Percentiles rank a stretch among this genome's conserved stretches.
These are phyloP conservation scores for Naganishia liquefaciens DNA, from an alignment of 1,284 basidiomycete species.

Conservation along the genomic window DNA sequence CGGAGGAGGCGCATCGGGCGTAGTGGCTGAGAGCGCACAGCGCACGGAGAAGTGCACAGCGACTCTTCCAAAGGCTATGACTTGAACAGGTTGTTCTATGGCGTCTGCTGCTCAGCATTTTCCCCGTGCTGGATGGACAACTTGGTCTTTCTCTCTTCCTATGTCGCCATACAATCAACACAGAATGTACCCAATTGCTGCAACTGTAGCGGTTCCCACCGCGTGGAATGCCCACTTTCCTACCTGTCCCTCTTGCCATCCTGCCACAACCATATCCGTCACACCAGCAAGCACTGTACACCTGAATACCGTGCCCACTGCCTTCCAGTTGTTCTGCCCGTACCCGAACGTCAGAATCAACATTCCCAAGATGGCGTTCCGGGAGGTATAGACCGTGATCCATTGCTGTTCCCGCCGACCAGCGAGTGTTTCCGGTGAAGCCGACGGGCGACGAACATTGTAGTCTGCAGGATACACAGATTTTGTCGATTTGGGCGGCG, in stretches of 20 bases:
- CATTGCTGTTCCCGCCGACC: constrained; percentile 15
- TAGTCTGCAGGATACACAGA: constrained; percentile 3
- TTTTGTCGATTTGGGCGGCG: neutral
- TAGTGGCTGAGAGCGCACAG: too few relatives aligned
- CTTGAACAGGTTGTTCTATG: neutral
- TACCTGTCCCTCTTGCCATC: constrained; percentile 15
- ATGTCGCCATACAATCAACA: neutral
- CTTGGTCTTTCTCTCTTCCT: neutral
- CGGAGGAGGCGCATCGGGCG: too few relatives aligned
- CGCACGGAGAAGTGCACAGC: neutral
- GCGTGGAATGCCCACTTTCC: constrained; percentile 7
- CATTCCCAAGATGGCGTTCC: constrained; percentile 15
- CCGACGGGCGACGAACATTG: constrained; percentile 1
- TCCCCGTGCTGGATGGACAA: neutral
- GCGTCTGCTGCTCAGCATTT: neutral
- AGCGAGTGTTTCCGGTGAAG: neutral
- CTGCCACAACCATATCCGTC: constrained; percentile 14
- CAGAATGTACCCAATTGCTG: constrained; percentile 1
- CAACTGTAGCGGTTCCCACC: neutral
- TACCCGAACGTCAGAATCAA: constrained; percentile 10
- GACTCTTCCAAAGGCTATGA: neutral
- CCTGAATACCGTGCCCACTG: constrained; percentile 17
- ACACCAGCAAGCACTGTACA: constrained; percentile 3
- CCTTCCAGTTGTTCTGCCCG: constrained; percentile 25
- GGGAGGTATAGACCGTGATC: constrained; percentile 15